A percentile compares a stretch with the other conserved stretches of the same genome.
Evolutionary conservation across 768 basidiomycete species (phyloP).

Genomic region (Phylloporus rhodoxanthus): DNA sequence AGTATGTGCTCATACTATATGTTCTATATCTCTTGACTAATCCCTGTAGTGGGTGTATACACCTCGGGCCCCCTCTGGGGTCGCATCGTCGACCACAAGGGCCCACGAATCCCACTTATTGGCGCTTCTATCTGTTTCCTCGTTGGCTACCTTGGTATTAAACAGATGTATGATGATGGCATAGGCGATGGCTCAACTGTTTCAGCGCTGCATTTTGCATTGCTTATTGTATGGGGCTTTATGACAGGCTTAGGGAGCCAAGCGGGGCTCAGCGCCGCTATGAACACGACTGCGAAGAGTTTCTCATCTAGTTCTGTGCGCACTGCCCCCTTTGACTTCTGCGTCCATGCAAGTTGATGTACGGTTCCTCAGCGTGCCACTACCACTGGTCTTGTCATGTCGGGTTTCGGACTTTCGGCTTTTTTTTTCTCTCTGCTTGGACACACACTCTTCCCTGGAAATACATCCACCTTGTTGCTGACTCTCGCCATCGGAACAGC

Average conservation of each 20-base stretch:
- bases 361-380: slow-evolving; percentile 53
- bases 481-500: slow-evolving; percentile 75
- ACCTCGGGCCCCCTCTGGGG: slow-evolving; percentile 74
- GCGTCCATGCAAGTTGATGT: not conserved
- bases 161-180: slow-evolving; percentile 57
- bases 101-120: slow-evolving; percentile 63
- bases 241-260: slow-evolving; percentile 76
- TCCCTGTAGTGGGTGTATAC: slow-evolving; percentile 63
- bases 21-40: not conserved
- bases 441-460: slow-evolving; percentile 63
- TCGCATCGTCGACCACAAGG: slow-evolving; percentile 64
- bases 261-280: slow-evolving; percentile 58
- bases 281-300: slow-evolving; percentile 80
- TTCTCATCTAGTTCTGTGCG: slow-evolving; percentile 68
- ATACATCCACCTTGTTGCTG: slow-evolving; percentile 72
- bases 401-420: slow-evolving; percentile 87
- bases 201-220: slow-evolving; percentile 37
- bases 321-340: slow-evolving; percentile 1
- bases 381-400: slow-evolving; percentile 71
- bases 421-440: slow-evolving; percentile 83
- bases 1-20: slow-evolving; percentile 34
- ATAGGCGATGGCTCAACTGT: slow-evolving; percentile 35
- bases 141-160: slow-evolving; percentile 71
- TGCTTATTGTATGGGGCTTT: slow-evolving; percentile 59
- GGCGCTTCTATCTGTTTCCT: slow-evolving; percentile 56